Evolutionary conservation across 2,329 filamentous ascomycete genomes (phyloP), one percentile per base, ranked within the genome.

Genomic region (Scedosporium minutisporum): DNA sequence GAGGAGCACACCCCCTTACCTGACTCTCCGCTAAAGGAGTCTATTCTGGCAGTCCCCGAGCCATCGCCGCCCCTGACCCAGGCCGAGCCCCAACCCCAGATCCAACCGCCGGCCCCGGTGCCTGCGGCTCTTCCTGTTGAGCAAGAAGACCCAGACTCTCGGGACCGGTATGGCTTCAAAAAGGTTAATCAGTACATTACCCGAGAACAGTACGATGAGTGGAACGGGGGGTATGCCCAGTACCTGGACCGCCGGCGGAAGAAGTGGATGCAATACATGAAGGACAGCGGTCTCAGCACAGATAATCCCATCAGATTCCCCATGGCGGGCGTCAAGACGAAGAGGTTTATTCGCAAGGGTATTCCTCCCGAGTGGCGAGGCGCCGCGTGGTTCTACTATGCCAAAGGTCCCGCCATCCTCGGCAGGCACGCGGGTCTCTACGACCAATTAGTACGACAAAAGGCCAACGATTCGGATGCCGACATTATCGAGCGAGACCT

Each of bases 331-430:
- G 84, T 87, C 57, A 96, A 96, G 74, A 86, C 95, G 53, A 96
- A 96, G 75, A 84, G 92, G 18, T 97, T 95, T 71, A 85, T 96
- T 58, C 87, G 93, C 60, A 97, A 97, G 74, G 93, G 93, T 16
- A 93, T 97, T 59, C 93, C 93, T 3, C 91, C 93, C 0, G 91
- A 96, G 67, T 96, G 92, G 86, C 86, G 93, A 69, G 93, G 93
- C n/a, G 89, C 90, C 5, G 93, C 93, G 57, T 97, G 93, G 93
- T 97, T 96, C 74, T 97, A 90, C 77, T 97, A 97, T 72, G 91
- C 92, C 10, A 91, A 91, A 21, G 93, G 93, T 1, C 91, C 91
- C 25, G 86, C 87, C 57, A 88, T 91, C 66, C 74, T 96, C 64
- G 83, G 86, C 60, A 88, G 90, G 69, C 84, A 96, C 68, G 82